phyloP scores from a whole-genome alignment of 2,329 filamentous ascomycete genomes.

The Cryphonectria japonica region DNA sequence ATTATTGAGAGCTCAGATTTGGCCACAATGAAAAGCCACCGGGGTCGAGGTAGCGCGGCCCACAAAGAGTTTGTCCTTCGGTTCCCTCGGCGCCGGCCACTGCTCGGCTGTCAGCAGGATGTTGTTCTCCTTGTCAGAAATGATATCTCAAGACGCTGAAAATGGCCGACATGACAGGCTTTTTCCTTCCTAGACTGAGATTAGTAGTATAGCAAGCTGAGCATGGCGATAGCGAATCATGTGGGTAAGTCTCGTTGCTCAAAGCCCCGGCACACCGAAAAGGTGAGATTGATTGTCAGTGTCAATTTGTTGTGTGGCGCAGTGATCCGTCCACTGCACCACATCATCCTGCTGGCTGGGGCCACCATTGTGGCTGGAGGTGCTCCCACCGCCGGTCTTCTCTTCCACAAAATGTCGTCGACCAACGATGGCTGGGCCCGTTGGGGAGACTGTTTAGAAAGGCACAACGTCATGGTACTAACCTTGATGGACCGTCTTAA shows the following conservation, averaged over 20 bases:
- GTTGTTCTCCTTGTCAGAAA: background rate
- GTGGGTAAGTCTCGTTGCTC: constrained; percentile 5
- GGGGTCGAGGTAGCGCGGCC: constrained; percentile 14
- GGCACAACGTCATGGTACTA: background rate
- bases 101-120: background rate
- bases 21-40: constrained; percentile 13
- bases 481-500: background rate
- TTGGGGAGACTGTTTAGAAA: background rate
- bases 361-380: background rate
- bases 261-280: too few relatives aligned
- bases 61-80: constrained; percentile 16
- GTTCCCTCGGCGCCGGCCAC: constrained; percentile 9
- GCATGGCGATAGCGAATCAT: background rate
- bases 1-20: constrained; percentile 16
- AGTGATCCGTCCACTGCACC: background rate
- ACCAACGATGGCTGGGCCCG: background rate
- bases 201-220: background rate
- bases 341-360: background rate
- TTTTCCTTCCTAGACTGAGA: too few relatives aligned
- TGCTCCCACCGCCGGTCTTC: background rate
- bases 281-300: too few relatives aligned
- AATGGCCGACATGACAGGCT: background rate
- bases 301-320: background rate
- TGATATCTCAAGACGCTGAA: background rate
- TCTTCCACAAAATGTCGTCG: background rate